Percentiles rank a stretch among this genome's conserved stretches.
Conservation (phyloP, 495 filamentous ascomycete genomes). For the Pyrenopolyporus hunteri region DNA sequence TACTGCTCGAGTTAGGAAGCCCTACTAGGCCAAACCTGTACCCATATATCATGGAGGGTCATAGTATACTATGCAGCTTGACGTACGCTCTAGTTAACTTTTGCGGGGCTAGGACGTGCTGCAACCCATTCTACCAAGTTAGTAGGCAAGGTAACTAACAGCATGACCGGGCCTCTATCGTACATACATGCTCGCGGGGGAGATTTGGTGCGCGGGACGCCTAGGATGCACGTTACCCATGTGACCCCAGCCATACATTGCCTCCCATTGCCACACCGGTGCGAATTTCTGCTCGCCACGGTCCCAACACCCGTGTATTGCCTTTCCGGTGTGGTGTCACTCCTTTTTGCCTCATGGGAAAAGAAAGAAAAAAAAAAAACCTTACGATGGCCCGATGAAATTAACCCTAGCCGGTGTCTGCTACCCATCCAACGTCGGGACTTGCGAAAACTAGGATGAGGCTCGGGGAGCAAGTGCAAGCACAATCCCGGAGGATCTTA, state of each 20-base stretch:
- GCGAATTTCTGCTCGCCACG: slow-evolving; percentile 32
- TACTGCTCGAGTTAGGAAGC: slow-evolving; percentile 11
- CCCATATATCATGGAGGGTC: slow-evolving; percentile 9
- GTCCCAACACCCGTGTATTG: slow-evolving; percentile 14
- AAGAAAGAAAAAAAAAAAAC: too few relatives aligned
- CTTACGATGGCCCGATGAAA: slow-evolving; percentile 19
- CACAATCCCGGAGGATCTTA: slow-evolving; percentile 22
- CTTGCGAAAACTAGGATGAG: slow-evolving; percentile 18
- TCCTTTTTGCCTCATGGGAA: slow-evolving; percentile 8
- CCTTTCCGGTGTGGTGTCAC: slow-evolving; percentile 31
- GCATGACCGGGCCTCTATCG: slow-evolving; percentile 15
- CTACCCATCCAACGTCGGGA: slow-evolving; percentile 29
- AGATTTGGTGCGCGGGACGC: slow-evolving; percentile 15
- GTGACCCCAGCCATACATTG: slow-evolving; percentile 37
- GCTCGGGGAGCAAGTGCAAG: slow-evolving; percentile 24
- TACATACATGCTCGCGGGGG: slow-evolving; percentile 17
- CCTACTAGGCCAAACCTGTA: slow-evolving; percentile 23
- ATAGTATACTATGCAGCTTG: slow-evolving; percentile 32
- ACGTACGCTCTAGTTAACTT: slow-evolving; percentile 27
- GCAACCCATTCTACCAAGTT: slow-evolving; percentile 28
- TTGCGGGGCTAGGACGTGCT: slow-evolving; percentile 34
- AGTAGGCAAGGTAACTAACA: too few relatives aligned
- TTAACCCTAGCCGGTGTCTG: not conserved
- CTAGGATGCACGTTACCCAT: slow-evolving; percentile 39
- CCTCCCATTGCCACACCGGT: slow-evolving; percentile 41